Evolutionary conservation across 306 rosid genomes (phyloP).

Genomic region (Fragaria ananassa): DNA sequence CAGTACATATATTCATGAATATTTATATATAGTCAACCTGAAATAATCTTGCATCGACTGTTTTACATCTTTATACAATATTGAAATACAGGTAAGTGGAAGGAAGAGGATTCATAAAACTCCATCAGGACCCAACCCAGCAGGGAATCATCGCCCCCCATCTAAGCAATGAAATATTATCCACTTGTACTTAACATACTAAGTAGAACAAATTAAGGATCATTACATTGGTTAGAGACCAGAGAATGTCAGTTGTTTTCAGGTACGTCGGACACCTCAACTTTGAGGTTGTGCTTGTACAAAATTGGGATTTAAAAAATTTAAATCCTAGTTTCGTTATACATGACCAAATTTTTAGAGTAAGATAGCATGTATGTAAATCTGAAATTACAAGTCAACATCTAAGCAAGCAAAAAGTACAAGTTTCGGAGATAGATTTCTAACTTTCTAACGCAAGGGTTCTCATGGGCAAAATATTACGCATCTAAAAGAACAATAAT

Average conservation of each 20-base stretch:
- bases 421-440: background rate
- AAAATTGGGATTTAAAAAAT: constrained; percentile 39
- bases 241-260: constrained; percentile 20
- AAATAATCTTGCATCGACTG: background rate
- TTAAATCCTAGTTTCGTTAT: constrained; percentile 21
- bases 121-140: constrained; percentile 86
- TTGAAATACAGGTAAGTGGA: constrained; percentile 43
- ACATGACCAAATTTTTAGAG: constrained; percentile 1
- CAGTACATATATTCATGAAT: background rate
- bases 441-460: background rate
- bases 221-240: constrained; percentile 17
- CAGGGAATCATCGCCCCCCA: constrained; percentile 73
- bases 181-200: constrained; percentile 15
- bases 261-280: constrained; percentile 26
- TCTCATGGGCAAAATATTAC: background rate
- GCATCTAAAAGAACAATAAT: background rate
- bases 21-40: background rate
- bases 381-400: background rate
- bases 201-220: constrained; percentile 25
- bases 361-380: background rate
- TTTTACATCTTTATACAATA: constrained; percentile 2
- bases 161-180: constrained; percentile 38
- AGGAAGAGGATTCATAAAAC: constrained; percentile 45
- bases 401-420: constrained; percentile 13
- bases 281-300: constrained; percentile 39